Evolutionary conservation across 371 early-diverging fungal genomes (phyloP), one percentile per base, ranked within the genome.

Genomic region (Mortierella sp.): DNA sequence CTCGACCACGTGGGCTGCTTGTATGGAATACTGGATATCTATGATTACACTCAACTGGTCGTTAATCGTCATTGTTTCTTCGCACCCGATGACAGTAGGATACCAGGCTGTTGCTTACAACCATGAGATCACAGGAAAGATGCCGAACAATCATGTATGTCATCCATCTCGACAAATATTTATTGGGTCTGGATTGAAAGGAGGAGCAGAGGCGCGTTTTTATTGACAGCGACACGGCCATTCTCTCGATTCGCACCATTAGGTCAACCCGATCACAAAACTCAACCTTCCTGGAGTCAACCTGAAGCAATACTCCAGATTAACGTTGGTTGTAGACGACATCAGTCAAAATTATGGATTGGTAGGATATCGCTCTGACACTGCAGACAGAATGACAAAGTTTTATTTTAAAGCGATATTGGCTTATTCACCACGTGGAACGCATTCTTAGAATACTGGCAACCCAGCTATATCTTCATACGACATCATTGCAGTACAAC

Each of bases 401-500:
- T 43, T 43, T 16, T 16, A 43, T 43, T 35, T 35, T 8, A 35
- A 35, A 35, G 35, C 35, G 61, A 35, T n/a, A 8, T 4, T 43
- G n/a, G 9, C 22, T 43, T n/a, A 45, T 72, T 43, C 54, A 60
- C 35, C 35, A 43, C 18, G 8, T 54, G 39, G 26, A 14, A 28
- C 39, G 51, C 14, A 55, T 55, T 24, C 12, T 62, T 63, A 90
- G 91, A 85, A 88, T 64, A 75, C 85, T 14, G 81, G 78, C 70
- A 89, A 90, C 55, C 83, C 89, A 3, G 75, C 77, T 8, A 79
- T 91, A 47, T 73, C 84, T 24, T 69, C 87, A 18, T 94, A 93
- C 75, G 97, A 97, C 84, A 80, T 98, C 26, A 75, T 98, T 14
- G 95, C 98, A 10, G 95, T 94, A 14, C 90, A 90, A 61, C 97